phyloP scores from a whole-genome alignment of 2,329 filamentous ascomycete genomes.

The Coniella lustricola region DNA sequence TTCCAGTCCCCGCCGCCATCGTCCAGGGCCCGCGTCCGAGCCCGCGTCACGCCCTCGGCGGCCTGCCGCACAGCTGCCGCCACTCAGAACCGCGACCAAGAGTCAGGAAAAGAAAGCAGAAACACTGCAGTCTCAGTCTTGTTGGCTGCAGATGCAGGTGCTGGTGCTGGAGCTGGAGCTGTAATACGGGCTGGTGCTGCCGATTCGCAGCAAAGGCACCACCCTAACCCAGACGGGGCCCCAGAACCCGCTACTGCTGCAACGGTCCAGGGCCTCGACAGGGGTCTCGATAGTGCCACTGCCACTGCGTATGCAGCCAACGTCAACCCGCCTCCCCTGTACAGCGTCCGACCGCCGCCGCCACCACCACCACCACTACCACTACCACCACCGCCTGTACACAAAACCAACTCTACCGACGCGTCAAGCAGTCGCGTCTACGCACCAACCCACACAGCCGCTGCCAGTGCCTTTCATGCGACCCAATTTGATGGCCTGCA shows the following conservation, averaged over 20 bases:
- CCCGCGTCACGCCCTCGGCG: no score
- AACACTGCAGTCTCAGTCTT: background rate
- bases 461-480: background rate
- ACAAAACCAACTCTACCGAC: background rate
- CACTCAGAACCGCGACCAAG: no score
- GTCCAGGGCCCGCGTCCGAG: no score
- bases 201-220: background rate
- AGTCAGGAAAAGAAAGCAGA: no score
- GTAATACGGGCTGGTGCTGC: background rate
- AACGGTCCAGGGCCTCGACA: constrained; percentile 2
- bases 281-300: background rate
- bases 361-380: background rate
- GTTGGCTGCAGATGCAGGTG: background rate
- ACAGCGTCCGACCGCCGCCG: background rate
- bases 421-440: constrained; percentile 13
- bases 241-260: constrained; percentile 9
- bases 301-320: no score
- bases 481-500: background rate
- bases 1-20: background rate
- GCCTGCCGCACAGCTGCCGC: no score
- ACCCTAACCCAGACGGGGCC: background rate
- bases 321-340: background rate
- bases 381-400: background rate
- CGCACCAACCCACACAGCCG: background rate
- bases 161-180: background rate